Evolutionary conservation across 78 protist species (phyloP).

Genomic region (Cavenderia fasciculata): DNA sequence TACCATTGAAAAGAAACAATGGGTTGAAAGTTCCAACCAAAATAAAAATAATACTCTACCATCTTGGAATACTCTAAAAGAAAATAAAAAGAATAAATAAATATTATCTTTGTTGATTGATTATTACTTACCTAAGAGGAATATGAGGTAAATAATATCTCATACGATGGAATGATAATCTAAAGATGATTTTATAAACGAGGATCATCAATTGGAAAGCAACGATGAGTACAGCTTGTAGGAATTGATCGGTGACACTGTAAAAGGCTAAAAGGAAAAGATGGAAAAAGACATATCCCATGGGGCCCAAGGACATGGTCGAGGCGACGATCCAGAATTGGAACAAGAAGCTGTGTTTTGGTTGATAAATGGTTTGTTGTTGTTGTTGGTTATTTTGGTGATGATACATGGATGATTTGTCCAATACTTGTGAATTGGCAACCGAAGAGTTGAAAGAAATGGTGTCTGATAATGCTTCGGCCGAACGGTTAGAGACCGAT

Average conservation of each 20-base stretch:
- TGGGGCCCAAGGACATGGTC: constrained; percentile 32
- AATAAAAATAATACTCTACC: constrained; percentile 47
- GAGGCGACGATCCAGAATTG: constrained; percentile 49
- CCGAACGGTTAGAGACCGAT: too few relatives aligned
- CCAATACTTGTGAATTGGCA: too few relatives aligned
- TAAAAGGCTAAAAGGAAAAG: constrained; percentile 67
- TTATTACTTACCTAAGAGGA: background rate
- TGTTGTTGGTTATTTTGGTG: too few relatives aligned
- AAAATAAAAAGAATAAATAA: too few relatives aligned
- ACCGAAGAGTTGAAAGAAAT: too few relatives aligned
- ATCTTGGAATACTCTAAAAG: constrained; percentile 52
- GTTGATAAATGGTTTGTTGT: too few relatives aligned
- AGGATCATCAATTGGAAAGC: constrained; percentile 13
- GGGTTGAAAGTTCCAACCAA: constrained; percentile 37
- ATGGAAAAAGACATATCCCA: constrained; percentile 52
- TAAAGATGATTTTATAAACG: constrained; percentile 20
- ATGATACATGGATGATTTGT: too few relatives aligned
- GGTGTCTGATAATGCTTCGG: too few relatives aligned
- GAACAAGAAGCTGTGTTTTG: constrained; percentile 10
- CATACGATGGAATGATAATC: constrained; percentile 61
- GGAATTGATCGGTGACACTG: constrained; percentile 4
- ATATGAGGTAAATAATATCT: constrained; percentile 34
- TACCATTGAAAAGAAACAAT: constrained; percentile 61
- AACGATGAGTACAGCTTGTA: constrained; percentile 11
- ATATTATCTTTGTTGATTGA: background rate